phyloP scores from a whole-genome alignment of 805 yeast species.

The Priceomyces melissophilus region DNA sequence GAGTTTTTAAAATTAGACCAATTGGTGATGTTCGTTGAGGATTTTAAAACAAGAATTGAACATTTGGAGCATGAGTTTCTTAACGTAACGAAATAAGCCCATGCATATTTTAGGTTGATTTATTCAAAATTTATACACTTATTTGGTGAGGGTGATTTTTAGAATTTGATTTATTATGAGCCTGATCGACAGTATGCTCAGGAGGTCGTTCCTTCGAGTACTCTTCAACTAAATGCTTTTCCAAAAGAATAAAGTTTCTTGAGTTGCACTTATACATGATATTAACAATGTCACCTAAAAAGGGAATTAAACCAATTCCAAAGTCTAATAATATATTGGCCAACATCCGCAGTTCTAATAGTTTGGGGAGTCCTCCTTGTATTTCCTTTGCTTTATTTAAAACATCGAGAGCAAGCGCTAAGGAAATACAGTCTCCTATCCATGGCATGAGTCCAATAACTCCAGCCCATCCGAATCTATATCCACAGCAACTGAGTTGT shows the following conservation, averaged over 20 bases:
- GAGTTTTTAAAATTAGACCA: constrained; percentile 54
- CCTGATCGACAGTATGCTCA: neutral
- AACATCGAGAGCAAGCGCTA: constrained; percentile 27
- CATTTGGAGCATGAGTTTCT: constrained; percentile 26
- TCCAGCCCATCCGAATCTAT: constrained; percentile 42
- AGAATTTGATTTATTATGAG: neutral
- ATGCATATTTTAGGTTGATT: too few species aligned
- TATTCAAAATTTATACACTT: neutral
- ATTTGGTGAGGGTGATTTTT: neutral
- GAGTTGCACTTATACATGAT: constrained; percentile 76
- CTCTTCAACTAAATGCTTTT: constrained; percentile 34
- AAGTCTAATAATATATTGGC: constrained; percentile 39
- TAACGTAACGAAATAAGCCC: constrained; percentile 3
- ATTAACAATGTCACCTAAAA: constrained; percentile 69
- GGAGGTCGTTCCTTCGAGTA: constrained; percentile 11
- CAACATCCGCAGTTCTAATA: constrained; percentile 31
- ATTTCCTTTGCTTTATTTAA: constrained; percentile 29
- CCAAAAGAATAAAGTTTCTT: constrained; percentile 59
- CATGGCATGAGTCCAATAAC: constrained; percentile 40
- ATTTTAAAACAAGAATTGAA: constrained; percentile 36
- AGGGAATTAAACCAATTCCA: constrained; percentile 53
- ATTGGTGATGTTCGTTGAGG: constrained; percentile 38
- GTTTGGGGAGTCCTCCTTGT: constrained; percentile 37
- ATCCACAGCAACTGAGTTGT: constrained; percentile 38
- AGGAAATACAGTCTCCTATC: constrained; percentile 35